Percentiles rank a stretch among this genome's conserved stretches.
phyloP scores from a whole-genome alignment of 768 basidiomycete species.

The Auricularia auricula-judae region DNA sequence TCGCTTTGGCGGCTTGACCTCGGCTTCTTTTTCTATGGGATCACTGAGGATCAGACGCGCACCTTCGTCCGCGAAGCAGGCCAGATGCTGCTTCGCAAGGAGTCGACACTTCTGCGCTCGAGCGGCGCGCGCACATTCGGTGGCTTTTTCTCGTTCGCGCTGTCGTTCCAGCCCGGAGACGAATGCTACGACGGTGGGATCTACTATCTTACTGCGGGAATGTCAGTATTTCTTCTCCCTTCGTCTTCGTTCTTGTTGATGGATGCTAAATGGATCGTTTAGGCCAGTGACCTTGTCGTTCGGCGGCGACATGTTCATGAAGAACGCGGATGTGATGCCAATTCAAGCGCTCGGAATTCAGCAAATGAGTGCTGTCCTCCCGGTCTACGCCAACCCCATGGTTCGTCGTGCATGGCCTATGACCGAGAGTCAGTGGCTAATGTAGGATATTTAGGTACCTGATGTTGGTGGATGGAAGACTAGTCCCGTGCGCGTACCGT shows the following conservation, averaged over 20 bases:
- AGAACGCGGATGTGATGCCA: neutral
- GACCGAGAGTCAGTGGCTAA: neutral
- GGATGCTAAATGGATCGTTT: neutral
- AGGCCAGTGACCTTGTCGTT: neutral
- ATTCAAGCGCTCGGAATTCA: neutral
- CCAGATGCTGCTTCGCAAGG: neutral
- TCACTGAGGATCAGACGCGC: conserved; percentile 18
- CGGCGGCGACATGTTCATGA: neutral
- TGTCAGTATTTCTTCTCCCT: neutral
- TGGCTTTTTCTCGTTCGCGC: neutral
- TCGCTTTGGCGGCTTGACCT: conserved; percentile 56
- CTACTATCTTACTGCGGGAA: neutral
- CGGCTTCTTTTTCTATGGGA: conserved; percentile 40
- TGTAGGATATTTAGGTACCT: neutral
- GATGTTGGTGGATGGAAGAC: conserved; percentile 4
- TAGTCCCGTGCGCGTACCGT: conserved; percentile 36
- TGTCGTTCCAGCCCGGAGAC: neutral
- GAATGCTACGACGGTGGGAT: neutral
- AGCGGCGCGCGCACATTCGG: neutral
- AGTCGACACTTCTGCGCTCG: neutral
- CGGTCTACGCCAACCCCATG: neutral
- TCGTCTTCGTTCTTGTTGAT: neutral
- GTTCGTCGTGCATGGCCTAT: neutral
- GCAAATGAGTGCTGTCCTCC: neutral
- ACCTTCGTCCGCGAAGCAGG: neutral